These are phyloP conservation scores for Suillus variegatus DNA, from an alignment of 768 basidiomycete species.

Conservation along the genomic window DNA sequence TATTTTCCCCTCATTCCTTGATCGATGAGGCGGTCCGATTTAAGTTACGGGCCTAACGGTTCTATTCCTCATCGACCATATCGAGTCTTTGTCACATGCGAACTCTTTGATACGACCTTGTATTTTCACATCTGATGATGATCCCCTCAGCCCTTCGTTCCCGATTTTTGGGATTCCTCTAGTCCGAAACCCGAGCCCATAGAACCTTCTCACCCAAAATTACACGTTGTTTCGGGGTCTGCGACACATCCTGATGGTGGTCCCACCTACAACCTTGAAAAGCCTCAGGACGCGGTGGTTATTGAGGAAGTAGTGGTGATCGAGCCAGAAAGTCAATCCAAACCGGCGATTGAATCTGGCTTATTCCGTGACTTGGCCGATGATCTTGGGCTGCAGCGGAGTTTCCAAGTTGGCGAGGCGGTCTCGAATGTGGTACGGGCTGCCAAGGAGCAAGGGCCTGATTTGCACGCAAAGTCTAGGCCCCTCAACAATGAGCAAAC, in stretches of 20 bases:
- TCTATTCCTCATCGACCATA: conserved; percentile 7
- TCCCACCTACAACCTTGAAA: conserved; percentile 44
- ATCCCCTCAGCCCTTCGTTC: conserved; percentile 52
- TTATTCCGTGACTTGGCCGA: conserved; percentile 39
- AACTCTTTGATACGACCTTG: conserved; percentile 14
- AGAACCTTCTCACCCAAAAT: conserved; percentile 40
- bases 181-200: conserved; percentile 32
- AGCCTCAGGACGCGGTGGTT: conserved; percentile 14
- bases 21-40: conserved; percentile 3
- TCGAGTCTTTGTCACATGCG: conserved; percentile 10
- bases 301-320: conserved; percentile 4
- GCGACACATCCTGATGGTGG: conserved; percentile 49
- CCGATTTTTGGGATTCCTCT: conserved; percentile 62
- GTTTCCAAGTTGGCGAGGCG: conserved; percentile 28
- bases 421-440: conserved; percentile 8
- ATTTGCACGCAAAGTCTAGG: conserved; percentile 26
- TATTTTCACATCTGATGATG: conserved; percentile 8
- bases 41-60: background rate
- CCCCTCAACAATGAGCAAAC: conserved; percentile 45
- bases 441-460: conserved; percentile 21
- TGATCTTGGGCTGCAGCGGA: conserved; percentile 37
- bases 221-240: conserved; percentile 51
- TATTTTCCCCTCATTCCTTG: conserved; percentile 5
- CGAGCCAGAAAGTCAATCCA: conserved; percentile 9
- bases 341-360: conserved; percentile 19